Evolutionary conservation across 1,284 basidiomycete species (phyloP).

Genomic region (Sphaerobolus stellatus): DNA sequence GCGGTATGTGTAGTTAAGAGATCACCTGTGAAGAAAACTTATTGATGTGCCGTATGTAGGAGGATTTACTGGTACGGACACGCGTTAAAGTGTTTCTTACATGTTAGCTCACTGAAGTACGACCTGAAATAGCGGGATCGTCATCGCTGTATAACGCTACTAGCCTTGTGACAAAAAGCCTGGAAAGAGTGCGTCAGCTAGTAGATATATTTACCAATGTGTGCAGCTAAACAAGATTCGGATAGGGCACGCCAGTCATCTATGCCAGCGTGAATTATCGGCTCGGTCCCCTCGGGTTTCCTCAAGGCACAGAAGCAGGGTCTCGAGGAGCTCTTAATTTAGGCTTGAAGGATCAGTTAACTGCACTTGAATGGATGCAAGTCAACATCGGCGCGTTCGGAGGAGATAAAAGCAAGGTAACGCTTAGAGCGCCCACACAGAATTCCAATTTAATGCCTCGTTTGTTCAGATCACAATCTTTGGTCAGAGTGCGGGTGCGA

Average conservation of each 20-base stretch:
- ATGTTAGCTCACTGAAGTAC: not conserved
- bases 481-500: too few species aligned
- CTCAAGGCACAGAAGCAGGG: not conserved
- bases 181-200: too few species aligned
- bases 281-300: constrained; percentile 51
- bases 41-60: constrained; percentile 35
- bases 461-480: constrained; percentile 65
- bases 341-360: constrained; percentile 51
- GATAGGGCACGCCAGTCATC: constrained; percentile 49
- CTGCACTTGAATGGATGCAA: constrained; percentile 59
- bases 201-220: too few species aligned
- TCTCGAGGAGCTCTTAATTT: not conserved
- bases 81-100: constrained; percentile 5
- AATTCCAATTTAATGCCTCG: too few species aligned
- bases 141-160: constrained; percentile 49
- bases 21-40: not conserved
- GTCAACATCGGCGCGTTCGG: constrained; percentile 63
- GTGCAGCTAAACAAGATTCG: too few species aligned
- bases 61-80: constrained; percentile 48
- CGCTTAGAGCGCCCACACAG: not conserved
- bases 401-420: constrained; percentile 60
- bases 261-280: constrained; percentile 47
- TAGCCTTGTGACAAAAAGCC: constrained; percentile 32
- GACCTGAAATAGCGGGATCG: constrained; percentile 33
- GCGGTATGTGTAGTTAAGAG: constrained; percentile 27